Percentiles rank a stretch among this genome's conserved stretches.
Evolutionary conservation across 306 rosid genomes (phyloP).

Genomic region (Ammopiptanthus mongolicus): DNA sequence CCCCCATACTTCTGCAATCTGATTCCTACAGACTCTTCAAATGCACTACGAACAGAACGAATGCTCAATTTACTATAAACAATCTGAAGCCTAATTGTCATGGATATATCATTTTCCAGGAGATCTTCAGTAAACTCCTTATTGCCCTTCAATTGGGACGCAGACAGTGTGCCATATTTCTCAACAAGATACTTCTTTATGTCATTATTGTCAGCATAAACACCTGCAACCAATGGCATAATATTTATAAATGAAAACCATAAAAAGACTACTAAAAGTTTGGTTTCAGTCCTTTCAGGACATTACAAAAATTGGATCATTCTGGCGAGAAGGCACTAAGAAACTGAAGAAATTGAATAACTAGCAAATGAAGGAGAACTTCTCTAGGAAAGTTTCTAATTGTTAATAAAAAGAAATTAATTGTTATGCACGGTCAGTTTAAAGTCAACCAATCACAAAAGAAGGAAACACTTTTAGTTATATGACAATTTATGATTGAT

Average conservation of each 20-base stretch:
- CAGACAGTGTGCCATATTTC: slow-evolving; percentile 56
- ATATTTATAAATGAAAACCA: background rate
- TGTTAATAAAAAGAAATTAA: too few species aligned
- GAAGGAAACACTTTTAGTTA: too few species aligned
- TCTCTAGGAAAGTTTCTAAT: too few species aligned
- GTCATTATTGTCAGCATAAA: slow-evolving; percentile 67
- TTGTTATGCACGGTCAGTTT: too few species aligned
- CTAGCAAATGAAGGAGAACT: background rate
- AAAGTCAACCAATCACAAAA: too few species aligned
- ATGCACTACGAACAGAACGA: slow-evolving; percentile 76
- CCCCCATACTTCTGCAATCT: slow-evolving; percentile 75
- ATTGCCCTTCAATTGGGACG: slow-evolving; percentile 47
- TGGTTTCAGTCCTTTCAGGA: background rate
- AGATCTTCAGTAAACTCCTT: slow-evolving; percentile 59
- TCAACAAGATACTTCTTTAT: slow-evolving; percentile 44
- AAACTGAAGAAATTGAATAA: background rate
- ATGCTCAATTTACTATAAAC: slow-evolving; percentile 80
- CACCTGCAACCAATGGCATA: slow-evolving; percentile 48
- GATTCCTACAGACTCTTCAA: slow-evolving; percentile 83
- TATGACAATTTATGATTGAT: too few species aligned
- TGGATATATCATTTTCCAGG: slow-evolving; percentile 65
- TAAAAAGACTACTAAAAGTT: too few species aligned
- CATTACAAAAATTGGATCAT: background rate
- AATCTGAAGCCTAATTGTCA: slow-evolving; percentile 87
- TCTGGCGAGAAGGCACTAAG: too few species aligned